Conservation (phyloP, 352 stramenopile species). For the Thraustochytrium striatum region DNA sequence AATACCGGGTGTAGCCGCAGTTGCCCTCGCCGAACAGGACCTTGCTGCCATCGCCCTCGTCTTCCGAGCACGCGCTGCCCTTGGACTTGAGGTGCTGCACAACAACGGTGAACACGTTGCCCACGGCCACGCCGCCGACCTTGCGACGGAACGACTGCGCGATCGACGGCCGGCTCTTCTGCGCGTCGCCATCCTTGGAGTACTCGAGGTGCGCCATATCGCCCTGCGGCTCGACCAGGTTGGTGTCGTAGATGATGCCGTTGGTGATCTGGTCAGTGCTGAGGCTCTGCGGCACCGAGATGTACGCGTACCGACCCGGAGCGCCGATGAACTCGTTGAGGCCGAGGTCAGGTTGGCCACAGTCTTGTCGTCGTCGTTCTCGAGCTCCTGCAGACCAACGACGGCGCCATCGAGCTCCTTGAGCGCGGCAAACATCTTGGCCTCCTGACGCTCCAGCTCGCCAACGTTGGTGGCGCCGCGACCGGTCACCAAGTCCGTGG, state of each 20-base stretch:
- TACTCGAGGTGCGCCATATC: neutral
- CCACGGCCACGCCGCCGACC: no score
- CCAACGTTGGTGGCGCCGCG: neutral
- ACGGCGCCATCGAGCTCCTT: neutral
- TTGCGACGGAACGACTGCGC: neutral
- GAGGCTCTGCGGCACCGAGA: no score
- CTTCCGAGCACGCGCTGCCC: neutral
- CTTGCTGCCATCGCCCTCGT: neutral
- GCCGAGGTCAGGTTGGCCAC: neutral
- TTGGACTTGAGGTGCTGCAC: neutral
- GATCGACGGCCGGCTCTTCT: neutral
- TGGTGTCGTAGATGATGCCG: neutral
- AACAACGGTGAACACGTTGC: neutral
- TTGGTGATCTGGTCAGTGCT: neutral
- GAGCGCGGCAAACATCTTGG: neutral
- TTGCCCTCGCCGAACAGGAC: neutral
- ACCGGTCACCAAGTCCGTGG: neutral
- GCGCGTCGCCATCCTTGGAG: neutral
- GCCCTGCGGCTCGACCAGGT: neutral
- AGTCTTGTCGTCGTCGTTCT: neutral
- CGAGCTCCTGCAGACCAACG: slow-evolving; percentile 17
- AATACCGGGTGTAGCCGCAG: neutral
- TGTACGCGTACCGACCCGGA: neutral
- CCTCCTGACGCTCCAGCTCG: neutral
- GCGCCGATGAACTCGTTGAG: neutral